Percentiles rank a stretch among this genome's conserved stretches.
These are phyloP conservation scores for Helotiales sp. DNA, from an alignment of 2,329 filamentous ascomycete species.

Conservation along the genomic window DNA sequence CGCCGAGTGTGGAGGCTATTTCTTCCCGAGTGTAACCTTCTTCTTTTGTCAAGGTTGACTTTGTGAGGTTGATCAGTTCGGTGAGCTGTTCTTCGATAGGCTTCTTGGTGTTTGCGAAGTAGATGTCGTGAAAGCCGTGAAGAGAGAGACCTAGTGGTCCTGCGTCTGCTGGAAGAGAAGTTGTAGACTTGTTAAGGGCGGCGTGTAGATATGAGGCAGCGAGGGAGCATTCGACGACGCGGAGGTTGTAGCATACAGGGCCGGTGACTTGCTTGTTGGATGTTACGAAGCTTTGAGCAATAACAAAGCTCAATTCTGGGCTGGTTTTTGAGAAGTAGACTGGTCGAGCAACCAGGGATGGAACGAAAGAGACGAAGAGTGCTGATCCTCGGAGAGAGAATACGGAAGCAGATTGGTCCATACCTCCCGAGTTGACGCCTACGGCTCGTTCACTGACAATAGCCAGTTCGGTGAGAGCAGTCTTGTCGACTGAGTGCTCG, in stretches of 20 bases:
- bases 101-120: slow-evolving; percentile 53
- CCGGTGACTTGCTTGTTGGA: slow-evolving; percentile 95
- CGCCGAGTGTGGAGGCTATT: slow-evolving; percentile 69
- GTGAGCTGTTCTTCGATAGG: slow-evolving; percentile 65
- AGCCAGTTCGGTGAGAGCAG: slow-evolving; percentile 85
- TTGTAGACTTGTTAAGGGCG: slow-evolving; percentile 54
- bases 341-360: slow-evolving; percentile 71
- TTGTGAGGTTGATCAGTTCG: slow-evolving; percentile 68
- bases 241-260: slow-evolving; percentile 92
- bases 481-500: slow-evolving; percentile 78
- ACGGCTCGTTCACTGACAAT: slow-evolving; percentile 93
- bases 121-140: slow-evolving; percentile 81
- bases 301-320: slow-evolving; percentile 85
- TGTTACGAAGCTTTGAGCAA: slow-evolving; percentile 90
- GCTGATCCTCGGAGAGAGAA: slow-evolving; percentile 85
- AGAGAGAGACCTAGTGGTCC: slow-evolving; percentile 82
- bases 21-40: slow-evolving; percentile 88
- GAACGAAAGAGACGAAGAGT: slow-evolving; percentile 87
- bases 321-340: slow-evolving; percentile 79
- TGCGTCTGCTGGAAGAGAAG: slow-evolving; percentile 70
- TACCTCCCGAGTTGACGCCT: slow-evolving; percentile 95
- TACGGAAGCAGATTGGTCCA: slow-evolving; percentile 97
- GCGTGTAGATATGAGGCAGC: slow-evolving; percentile 71
- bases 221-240: slow-evolving; percentile 92
- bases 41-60: slow-evolving; percentile 71